These are phyloP conservation scores for Lonicera japonica DNA, from an alignment of 129 eudicot genomes.

Conservation along the genomic window DNA sequence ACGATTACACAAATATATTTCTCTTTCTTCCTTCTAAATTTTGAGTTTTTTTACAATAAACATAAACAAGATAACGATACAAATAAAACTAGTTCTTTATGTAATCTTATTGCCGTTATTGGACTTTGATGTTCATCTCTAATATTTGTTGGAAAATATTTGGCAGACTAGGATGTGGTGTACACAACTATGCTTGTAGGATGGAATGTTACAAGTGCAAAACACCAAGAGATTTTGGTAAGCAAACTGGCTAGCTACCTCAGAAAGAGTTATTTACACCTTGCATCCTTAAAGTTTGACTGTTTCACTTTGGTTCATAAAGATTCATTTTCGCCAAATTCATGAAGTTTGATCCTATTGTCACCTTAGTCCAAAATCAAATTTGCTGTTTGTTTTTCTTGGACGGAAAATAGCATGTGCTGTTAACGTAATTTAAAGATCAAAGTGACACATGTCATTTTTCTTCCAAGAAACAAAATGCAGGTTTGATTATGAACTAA, in stretches of 20 bases:
- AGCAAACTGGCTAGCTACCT: slow-evolving; percentile 6
- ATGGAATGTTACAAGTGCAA: slow-evolving; percentile 81
- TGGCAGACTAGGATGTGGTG: slow-evolving; percentile 70
- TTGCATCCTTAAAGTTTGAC: no score
- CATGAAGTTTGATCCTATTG: no score
- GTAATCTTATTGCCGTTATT: not conserved
- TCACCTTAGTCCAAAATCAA: not conserved
- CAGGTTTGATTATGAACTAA: no score
- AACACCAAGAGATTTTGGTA: slow-evolving; percentile 47
- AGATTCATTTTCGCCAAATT: slow-evolving; percentile 6
- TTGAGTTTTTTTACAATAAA: no score
- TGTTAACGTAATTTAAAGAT: no score
- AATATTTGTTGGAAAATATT: not conserved
- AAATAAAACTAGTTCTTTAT: not conserved
- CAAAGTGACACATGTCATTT: no score
- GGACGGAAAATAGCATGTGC: no score
- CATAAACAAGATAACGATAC: no score
- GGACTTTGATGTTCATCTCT: not conserved
- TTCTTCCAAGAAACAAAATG: no score
- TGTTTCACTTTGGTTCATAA: not conserved
- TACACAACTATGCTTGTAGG: slow-evolving; percentile 91
- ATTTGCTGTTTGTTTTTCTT: no score
- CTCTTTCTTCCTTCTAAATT: no score
- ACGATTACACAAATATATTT: no score
- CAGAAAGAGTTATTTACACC: not conserved